Conservation (phyloP, 2,329 filamentous ascomycete species). For the Colletotrichum sp. region DNA sequence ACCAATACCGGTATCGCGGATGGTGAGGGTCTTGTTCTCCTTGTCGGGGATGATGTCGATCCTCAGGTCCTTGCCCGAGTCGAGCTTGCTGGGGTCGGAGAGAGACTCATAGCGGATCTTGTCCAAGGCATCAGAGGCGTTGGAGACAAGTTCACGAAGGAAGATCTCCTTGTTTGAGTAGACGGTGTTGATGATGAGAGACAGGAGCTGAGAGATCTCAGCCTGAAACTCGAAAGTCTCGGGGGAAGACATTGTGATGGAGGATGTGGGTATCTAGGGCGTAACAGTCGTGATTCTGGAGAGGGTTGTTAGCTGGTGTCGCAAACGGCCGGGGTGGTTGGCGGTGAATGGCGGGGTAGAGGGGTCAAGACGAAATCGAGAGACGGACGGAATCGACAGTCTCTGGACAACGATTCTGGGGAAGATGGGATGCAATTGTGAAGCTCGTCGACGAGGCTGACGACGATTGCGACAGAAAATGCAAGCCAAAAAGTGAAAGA, state of each 20-base stretch:
- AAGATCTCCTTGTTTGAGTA: conserved; percentile 99
- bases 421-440: conserved; percentile 1
- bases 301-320: not conserved
- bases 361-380: not conserved
- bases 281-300: conserved; percentile 21
- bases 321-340: conserved; percentile 14
- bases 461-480: not conserved
- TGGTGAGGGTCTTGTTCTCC: conserved; percentile 96
- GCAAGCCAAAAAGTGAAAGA: not conserved
- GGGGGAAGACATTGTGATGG: conserved; percentile 67
- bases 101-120: conserved; percentile 99
- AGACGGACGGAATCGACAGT: not conserved
- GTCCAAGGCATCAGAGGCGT: conserved; percentile 98
- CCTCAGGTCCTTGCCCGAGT: conserved; percentile 95
- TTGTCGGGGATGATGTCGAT: conserved; percentile 99
- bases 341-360: not conserved
- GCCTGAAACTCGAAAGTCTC: conserved; percentile 99
- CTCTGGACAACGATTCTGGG: not conserved
- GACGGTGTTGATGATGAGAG: conserved; percentile 99
- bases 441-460: not conserved
- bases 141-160: conserved; percentile 97
- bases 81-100: conserved; percentile 96
- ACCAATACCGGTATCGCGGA: conserved; percentile 98
- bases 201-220: conserved; percentile 99
- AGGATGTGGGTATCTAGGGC: conserved; percentile 20